Conservation (phyloP, 192 early-diverging fungal genomes). For the Funneliformis mosseae region DNA sequence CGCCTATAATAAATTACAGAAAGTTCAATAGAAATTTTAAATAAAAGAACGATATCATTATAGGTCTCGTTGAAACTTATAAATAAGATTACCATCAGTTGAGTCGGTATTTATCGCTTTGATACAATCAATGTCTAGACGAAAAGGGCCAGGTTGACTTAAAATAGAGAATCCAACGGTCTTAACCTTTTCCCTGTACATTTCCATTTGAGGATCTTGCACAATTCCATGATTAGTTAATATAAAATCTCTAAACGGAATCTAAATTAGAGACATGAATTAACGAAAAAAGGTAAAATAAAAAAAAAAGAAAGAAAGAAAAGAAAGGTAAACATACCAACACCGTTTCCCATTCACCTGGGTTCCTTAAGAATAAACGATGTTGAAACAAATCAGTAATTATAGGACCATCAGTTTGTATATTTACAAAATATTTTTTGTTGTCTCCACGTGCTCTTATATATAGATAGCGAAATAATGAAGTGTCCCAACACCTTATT, state of each 20-base stretch:
- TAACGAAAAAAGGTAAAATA: too few species aligned
- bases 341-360: slow-evolving; percentile 91
- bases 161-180: slow-evolving; percentile 88
- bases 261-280: slow-evolving; percentile 45
- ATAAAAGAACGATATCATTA: too few species aligned
- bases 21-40: neutral
- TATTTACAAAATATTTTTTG: slow-evolving; percentile 91
- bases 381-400: slow-evolving; percentile 93
- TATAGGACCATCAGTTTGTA: slow-evolving; percentile 83
- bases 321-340: slow-evolving; percentile 56
- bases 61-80: too few species aligned
- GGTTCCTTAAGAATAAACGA: slow-evolving; percentile 80
- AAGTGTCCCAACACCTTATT: slow-evolving; percentile 81
- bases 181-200: slow-evolving; percentile 82
- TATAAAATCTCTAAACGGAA: slow-evolving; percentile 93
- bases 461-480: slow-evolving; percentile 81
- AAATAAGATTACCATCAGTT: slow-evolving; percentile 11
- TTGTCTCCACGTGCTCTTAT: slow-evolving; percentile 79
- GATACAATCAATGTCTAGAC: slow-evolving; percentile 89
- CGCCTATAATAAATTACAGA: neutral
- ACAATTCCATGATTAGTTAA: slow-evolving; percentile 88
- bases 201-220: slow-evolving; percentile 80
- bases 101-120: slow-evolving; percentile 80
- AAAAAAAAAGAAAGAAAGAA: too few species aligned
- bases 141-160: slow-evolving; percentile 83